Evolutionary conservation across 805 yeast species (phyloP).

Genomic region (Candida tibetensis): DNA sequence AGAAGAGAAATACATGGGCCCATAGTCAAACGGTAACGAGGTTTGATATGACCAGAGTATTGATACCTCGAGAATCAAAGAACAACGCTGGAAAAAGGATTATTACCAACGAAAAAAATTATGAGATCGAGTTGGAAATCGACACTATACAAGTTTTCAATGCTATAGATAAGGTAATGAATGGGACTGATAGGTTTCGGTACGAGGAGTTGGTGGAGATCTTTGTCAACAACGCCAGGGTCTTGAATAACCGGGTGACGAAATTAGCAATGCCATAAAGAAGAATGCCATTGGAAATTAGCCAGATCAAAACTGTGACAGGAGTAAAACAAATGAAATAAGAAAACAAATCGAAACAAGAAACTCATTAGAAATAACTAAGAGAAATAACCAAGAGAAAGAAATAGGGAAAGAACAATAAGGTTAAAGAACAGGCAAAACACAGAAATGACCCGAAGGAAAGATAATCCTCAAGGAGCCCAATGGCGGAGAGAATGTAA

Average conservation of each 20-base stretch:
- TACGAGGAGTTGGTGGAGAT: slow-evolving; percentile 59
- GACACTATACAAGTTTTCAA: slow-evolving; percentile 38
- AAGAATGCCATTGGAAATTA: background rate
- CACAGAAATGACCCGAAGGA: no score
- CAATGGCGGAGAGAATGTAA: no score
- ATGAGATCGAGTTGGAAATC: slow-evolving; percentile 42
- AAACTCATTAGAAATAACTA: slow-evolving; percentile 3
- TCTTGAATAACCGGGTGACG: slow-evolving; percentile 43
- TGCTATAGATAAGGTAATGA: slow-evolving; percentile 40
- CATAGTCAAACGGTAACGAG: slow-evolving; percentile 72
- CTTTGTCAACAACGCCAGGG: slow-evolving; percentile 56
- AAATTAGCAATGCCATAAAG: slow-evolving; percentile 26
- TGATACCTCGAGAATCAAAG: slow-evolving; percentile 32
- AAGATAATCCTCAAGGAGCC: no score
- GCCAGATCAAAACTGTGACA: background rate
- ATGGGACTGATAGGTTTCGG: slow-evolving; percentile 48
- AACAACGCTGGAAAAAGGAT: slow-evolving; percentile 38
- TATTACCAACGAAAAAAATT: slow-evolving; percentile 32
- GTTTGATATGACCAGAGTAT: slow-evolving; percentile 68
- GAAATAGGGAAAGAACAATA: no score
- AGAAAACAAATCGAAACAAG: background rate
- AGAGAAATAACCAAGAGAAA: no score
- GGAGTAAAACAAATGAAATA: background rate
- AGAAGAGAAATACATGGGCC: slow-evolving; percentile 69
- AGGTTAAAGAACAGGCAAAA: no score